phyloP scores from a whole-genome alignment of 2,329 filamentous ascomycete species.

The Arachnopeziza araneosa region DNA sequence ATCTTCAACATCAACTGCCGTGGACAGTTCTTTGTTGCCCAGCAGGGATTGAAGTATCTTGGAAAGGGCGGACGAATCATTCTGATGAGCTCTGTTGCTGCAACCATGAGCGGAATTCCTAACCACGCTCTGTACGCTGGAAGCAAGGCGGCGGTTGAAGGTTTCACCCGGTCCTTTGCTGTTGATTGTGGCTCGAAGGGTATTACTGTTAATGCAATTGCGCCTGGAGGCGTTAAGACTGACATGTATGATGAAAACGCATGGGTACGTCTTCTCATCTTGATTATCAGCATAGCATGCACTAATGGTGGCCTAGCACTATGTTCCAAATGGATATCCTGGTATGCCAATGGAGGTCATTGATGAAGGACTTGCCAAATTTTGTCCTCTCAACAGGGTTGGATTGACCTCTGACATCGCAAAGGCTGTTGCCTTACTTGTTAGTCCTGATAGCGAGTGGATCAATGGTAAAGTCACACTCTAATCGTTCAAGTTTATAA shows the following conservation, averaged over 20 bases:
- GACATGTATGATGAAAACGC: constrained; percentile 54
- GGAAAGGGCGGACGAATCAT: constrained; percentile 64
- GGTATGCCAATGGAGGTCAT: constrained; percentile 50
- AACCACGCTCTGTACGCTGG: constrained; percentile 69
- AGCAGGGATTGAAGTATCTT: constrained; percentile 67
- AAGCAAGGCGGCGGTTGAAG: constrained; percentile 69
- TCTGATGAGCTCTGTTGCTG: constrained; percentile 57
- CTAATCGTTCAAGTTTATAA: constrained; percentile 18
- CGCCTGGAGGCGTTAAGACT: constrained; percentile 61
- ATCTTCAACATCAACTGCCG: constrained; percentile 61
- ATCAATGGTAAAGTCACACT: constrained; percentile 48
- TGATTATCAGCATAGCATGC: not conserved
- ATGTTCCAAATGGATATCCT: constrained; percentile 50
- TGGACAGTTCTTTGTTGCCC: constrained; percentile 72
- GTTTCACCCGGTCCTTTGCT: constrained; percentile 68
- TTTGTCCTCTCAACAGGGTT: constrained; percentile 53
- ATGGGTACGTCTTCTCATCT: constrained; percentile 44
- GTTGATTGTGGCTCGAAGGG: constrained; percentile 49
- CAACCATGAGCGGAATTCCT: constrained; percentile 57
- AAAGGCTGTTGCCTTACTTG: constrained; percentile 32
- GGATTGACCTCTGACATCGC: constrained; percentile 54
- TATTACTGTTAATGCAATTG: constrained; percentile 63
- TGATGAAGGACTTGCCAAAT: constrained; percentile 47
- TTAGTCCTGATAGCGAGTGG: constrained; percentile 56
- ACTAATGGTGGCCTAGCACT: constrained; percentile 42